Conservation (phyloP, 164 flowering plant genomes). For the Liquidambar formosana region DNA sequence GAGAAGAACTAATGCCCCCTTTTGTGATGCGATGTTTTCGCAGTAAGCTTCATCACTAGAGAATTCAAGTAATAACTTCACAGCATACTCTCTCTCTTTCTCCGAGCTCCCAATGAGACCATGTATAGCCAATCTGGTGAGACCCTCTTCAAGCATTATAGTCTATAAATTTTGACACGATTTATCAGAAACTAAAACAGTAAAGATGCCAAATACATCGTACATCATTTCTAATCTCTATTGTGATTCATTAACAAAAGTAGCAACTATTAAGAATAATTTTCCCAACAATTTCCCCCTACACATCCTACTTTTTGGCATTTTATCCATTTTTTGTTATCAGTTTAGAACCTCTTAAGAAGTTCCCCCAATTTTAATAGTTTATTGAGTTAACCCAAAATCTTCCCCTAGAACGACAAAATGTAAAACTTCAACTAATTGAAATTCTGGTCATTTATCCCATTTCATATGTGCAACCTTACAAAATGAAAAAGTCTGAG, state of each 20-base stretch:
- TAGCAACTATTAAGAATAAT: no score
- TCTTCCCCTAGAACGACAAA: background rate
- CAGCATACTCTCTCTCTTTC: constrained; percentile 52
- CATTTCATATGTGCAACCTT: background rate
- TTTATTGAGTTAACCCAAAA: background rate
- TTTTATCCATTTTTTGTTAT: background rate
- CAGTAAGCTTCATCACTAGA: constrained; percentile 47
- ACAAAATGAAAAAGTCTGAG: background rate
- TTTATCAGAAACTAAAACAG: constrained; percentile 3
- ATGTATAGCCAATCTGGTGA: constrained; percentile 51
- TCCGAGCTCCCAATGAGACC: constrained; percentile 57
- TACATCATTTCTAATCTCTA: no score
- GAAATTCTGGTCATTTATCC: background rate
- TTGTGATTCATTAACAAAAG: no score
- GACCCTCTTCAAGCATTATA: constrained; percentile 54
- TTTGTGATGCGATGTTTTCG: constrained; percentile 50
- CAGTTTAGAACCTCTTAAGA: background rate
- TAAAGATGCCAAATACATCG: background rate
- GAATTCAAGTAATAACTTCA: constrained; percentile 56
- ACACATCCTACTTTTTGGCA: no score
- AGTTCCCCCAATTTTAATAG: background rate
- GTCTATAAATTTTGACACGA: constrained; percentile 24
- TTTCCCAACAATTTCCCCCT: no score
- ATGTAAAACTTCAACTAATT: background rate
- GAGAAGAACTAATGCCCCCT: constrained; percentile 63